These are phyloP conservation scores for Aurantiochytrium sp. DNA, from an alignment of 108 stramenopile species.

Conservation along the genomic window DNA sequence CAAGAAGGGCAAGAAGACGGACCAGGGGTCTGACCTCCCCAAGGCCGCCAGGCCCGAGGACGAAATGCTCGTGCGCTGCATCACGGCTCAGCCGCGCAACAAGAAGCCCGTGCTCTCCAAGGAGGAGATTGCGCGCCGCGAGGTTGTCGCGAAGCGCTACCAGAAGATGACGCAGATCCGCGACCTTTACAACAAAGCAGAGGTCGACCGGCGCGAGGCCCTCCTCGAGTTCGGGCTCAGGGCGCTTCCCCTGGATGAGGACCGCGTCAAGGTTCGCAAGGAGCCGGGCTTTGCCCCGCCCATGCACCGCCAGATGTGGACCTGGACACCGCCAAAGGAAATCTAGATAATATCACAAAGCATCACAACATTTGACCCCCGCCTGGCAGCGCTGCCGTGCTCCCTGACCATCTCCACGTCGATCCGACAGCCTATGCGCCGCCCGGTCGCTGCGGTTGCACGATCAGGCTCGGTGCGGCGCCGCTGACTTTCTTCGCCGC, in stretches of 20 bases:
- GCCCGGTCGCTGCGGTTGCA: too few relatives aligned
- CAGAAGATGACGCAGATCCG: neutral
- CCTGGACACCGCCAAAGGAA: constrained; percentile 19
- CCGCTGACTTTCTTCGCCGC: too few relatives aligned
- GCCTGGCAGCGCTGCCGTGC: neutral
- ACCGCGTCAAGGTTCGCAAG: neutral
- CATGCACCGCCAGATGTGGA: neutral
- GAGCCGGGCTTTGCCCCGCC: neutral
- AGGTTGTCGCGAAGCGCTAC: neutral
- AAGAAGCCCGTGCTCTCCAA: neutral
- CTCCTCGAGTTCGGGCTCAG: neutral
- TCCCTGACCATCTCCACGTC: neutral
- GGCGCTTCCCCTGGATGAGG: neutral
- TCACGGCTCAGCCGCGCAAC: neutral
- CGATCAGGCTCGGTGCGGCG: too few relatives aligned
- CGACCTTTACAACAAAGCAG: neutral
- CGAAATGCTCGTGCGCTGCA: neutral
- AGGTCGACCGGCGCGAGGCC: neutral
- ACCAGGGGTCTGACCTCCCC: neutral
- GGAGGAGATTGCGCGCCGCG: neutral
- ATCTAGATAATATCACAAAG: too few relatives aligned
- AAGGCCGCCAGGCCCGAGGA: neutral
- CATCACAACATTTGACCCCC: neutral
- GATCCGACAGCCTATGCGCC: neutral
- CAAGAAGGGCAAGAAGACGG: neutral